Evolutionary conservation across 2,329 filamentous ascomycete species (phyloP), one percentile per base, ranked within the genome.

Genomic region (Colletotrichum magnum): DNA sequence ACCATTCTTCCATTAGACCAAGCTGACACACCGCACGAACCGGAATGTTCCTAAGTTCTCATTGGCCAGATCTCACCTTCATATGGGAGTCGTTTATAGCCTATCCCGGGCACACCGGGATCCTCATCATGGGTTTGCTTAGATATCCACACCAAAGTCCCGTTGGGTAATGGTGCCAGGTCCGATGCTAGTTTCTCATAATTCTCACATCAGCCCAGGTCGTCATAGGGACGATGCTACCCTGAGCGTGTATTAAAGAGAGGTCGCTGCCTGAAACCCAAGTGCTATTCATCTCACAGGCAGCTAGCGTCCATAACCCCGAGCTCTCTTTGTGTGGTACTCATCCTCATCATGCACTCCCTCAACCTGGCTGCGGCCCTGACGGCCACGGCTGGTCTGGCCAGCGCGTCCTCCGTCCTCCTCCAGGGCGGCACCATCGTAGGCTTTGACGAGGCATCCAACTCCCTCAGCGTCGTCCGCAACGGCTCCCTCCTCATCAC

Each of bases 401-500:
- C 67, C 28, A 48, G 48, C 32, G 69, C 75, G 12, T 69, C 71
- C n/a, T 70, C 71, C 4, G 50, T 74, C n/a, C 65, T 81, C 4
- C 74, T 81, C 45, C 71, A 65, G 6, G 77, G 79, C 32, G 82
- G 79, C 21, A 84, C 82, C 18, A 79, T 85, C 53, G 75, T 85
- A 57, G 77, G 78, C n/a, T 85, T 81, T 65, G 76, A 84, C 70
- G 72, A 75, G 5, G 70, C 60, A 1, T 73, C 71, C 18, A 72
- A 82, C 57, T 73, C 74, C 7, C 75, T 83, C 15, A 73, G 77
- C 15, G 75, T 85, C 3, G 75, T 84, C 45, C 77, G 78, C 41
- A 76, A 83, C 61, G 81, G 81, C 28, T 82, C 81, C 1, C 71
- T 85, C 5, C 77, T 85, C 6, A 76, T 84, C 6, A 75, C 75